Base-by-base conservation (phyloP, 2,329 filamentous ascomycete genomes). In the Alternaria ventricosa region DNA sequence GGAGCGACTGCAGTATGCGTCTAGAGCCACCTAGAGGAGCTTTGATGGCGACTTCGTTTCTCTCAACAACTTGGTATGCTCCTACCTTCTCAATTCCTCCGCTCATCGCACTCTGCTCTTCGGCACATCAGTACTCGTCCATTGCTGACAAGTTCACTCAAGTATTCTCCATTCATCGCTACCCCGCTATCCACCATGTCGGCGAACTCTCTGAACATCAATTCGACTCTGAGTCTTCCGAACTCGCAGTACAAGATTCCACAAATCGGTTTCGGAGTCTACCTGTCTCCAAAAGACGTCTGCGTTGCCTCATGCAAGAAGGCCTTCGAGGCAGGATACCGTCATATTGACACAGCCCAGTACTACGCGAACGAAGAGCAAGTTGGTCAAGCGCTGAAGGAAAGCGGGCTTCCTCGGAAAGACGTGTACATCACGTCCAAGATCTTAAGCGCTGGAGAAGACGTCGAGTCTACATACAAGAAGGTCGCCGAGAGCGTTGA, bases 341-440 rank as follows among this genome's bases (percentile, higher is more conserved):
- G 87, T 36, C 88, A 90, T 72, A 86, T 91, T 57, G 89, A 91
- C 78, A 87, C 89, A 1, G 91, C 91, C 0, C 88, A 90, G 73
- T 87, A 87, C 76, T 94, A 93, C 76, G 85, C 79, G 56, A 94
- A 93, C 71, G 91, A 93, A 73, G 75, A 80, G 12, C 84, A 90
- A 73, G 90, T 93, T 50, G 89, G 90, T 4, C 81, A 86, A 55
- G 90, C 90, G 1, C 78, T 92, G n/a, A 81, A 81, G 23, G 75
- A 85, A 60, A 89, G 86, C 3, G 84, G 83, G 0, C 66, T 92
- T 6, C 79, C 83, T 6, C 85, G 89, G 30, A 79, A 84, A 15
- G 84, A 91, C 9, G 72, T 93, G 53, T 93, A 90, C 76, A 78
- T 93, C 43, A 93, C 91, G 0, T 90, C 89, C 61, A 94, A 94